Conservation (phyloP, 306 rosid genomes). For the Cucurbita maxima region DNA sequence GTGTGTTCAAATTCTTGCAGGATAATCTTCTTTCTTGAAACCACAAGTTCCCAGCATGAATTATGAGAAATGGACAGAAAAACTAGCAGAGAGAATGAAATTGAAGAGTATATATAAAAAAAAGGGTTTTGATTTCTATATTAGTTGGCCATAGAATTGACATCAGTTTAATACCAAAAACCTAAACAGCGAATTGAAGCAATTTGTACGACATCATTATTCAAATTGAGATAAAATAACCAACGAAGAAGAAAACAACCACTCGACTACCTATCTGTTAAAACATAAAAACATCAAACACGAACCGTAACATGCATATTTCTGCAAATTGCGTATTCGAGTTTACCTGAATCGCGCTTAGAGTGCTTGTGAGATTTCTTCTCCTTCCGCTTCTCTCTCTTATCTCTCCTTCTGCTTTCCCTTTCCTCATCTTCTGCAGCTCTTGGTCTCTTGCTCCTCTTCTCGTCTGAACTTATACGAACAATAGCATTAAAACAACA, state of each 20-base stretch:
- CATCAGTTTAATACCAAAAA: background rate
- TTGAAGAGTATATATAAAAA: background rate
- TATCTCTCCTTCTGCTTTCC: conserved; percentile 43
- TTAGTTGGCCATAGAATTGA: background rate
- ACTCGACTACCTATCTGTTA: background rate
- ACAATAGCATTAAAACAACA: background rate
- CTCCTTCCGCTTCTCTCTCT: conserved; percentile 48
- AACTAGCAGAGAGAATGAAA: background rate
- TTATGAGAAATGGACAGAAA: background rate
- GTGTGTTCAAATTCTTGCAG: background rate
- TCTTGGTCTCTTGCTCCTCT: conserved; percentile 53
- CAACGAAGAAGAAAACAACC: background rate
- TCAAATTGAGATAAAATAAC: background rate
- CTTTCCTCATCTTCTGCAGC: conserved; percentile 38
- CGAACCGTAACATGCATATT: background rate
- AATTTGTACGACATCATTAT: background rate
- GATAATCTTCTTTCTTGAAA: background rate
- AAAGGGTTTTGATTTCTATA: background rate
- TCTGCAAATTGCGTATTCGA: background rate
- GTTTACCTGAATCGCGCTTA: conserved; percentile 30
- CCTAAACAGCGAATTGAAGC: background rate
- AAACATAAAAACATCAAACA: background rate
- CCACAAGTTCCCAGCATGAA: background rate
- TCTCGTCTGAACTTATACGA: conserved; percentile 37
- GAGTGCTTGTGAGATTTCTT: conserved; percentile 51